These are phyloP conservation scores for Lablab purpureus DNA, from an alignment of 306 rosid genomes.

Conservation along the genomic window DNA sequence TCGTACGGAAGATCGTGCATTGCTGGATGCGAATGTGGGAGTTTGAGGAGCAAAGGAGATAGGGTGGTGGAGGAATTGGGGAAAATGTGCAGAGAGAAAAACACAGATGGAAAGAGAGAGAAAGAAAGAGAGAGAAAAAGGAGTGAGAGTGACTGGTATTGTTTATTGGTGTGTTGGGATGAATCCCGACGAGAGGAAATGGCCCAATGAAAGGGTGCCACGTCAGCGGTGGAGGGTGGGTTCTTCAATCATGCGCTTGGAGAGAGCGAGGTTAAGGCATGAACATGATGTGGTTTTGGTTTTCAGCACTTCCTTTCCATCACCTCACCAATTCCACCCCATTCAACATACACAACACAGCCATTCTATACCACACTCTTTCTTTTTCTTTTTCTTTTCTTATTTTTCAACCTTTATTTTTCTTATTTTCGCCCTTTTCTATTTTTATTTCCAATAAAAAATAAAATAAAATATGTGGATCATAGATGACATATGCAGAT, in stretches of 20 bases:
- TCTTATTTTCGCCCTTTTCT: too few species aligned
- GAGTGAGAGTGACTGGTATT: conserved; percentile 64
- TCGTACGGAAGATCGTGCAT: conserved; percentile 73
- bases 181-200: conserved; percentile 82
- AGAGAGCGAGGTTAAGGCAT: conserved; percentile 40
- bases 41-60: conserved; percentile 50
- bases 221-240: conserved; percentile 50
- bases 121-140: conserved; percentile 29
- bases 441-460: too few species aligned
- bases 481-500: too few species aligned
- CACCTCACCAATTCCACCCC: not conserved
- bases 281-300: conserved; percentile 52
- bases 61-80: conserved; percentile 54
- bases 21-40: conserved; percentile 42
- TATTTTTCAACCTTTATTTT: too few species aligned
- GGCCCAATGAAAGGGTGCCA: conserved; percentile 58
- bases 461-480: too few species aligned
- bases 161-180: conserved; percentile 81
- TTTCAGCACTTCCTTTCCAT: not conserved
- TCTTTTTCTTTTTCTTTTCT: too few species aligned
- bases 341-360: too few species aligned
- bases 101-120: conserved; percentile 52
- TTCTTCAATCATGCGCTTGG: conserved; percentile 57
- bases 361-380: too few species aligned
- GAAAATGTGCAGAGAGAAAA: conserved; percentile 63